These are phyloP conservation scores for Trypanosomatidae sp. DNA, from an alignment of 208 protist genomes.

Conservation along the genomic window DNA sequence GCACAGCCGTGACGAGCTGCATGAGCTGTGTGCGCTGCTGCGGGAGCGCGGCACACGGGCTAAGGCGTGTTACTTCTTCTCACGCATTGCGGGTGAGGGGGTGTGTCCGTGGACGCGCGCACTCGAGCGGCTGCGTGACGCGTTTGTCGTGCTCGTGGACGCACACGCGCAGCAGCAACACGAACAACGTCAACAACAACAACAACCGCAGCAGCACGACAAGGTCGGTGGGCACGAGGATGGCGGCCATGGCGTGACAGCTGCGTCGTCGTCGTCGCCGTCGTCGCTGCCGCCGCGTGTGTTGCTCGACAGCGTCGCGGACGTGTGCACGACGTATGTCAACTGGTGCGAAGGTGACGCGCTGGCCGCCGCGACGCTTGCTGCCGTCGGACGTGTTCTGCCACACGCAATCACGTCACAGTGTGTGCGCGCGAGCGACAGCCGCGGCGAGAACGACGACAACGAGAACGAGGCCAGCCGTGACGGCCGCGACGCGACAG, in stretches of 20 bases:
- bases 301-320: conserved; percentile 42
- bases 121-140: conserved; percentile 33
- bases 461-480: neutral
- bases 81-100: conserved; percentile 44
- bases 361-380: conserved; percentile 11
- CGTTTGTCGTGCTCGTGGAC: conserved; percentile 32
- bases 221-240: too few relatives aligned
- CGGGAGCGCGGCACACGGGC: conserved; percentile 34
- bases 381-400: conserved; percentile 26
- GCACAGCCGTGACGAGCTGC: conserved; percentile 34
- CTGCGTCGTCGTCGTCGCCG: conserved; percentile 25
- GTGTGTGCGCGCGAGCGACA: conserved; percentile 28
- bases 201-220: too few relatives aligned
- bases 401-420: too few relatives aligned
- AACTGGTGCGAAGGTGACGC: conserved; percentile 41
- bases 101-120: conserved; percentile 28
- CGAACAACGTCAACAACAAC: too few relatives aligned
- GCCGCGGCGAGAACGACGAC: neutral
- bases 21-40: conserved; percentile 28
- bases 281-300: conserved; percentile 15
- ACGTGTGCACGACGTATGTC: conserved; percentile 54
- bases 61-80: conserved; percentile 82
- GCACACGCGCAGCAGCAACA: conserved; percentile 18
- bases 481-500: too few relatives aligned
- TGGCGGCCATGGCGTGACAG: too few relatives aligned